Conservation (phyloP, 2,329 filamentous ascomycete species). For the Emmonsiellopsis sp. region DNA sequence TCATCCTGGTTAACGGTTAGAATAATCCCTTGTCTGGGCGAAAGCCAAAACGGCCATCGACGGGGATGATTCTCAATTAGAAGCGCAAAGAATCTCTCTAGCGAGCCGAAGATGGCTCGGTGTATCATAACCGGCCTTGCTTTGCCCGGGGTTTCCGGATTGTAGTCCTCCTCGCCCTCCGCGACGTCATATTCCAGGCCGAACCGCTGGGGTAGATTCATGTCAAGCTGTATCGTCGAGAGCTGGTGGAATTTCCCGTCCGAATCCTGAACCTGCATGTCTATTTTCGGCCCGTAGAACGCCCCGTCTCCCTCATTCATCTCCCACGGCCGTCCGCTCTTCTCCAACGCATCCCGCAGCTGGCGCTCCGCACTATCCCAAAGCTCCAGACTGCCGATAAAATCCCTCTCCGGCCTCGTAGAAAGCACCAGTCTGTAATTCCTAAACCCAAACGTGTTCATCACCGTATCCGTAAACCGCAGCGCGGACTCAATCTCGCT, state of each 20-base stretch:
- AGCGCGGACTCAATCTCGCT: conserved; percentile 65
- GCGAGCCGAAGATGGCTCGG: conserved; percentile 72
- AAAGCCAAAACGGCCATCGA: conserved; percentile 81
- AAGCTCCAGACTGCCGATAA: conserved; percentile 64
- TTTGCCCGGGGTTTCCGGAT: conserved; percentile 41
- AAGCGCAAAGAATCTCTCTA: conserved; percentile 77
- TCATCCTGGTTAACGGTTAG: conserved; percentile 58
- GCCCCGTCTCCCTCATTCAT: conserved; percentile 76
- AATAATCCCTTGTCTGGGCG: conserved; percentile 67
- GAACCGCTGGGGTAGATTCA: conserved; percentile 78
- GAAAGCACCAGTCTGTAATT: conserved; percentile 70
- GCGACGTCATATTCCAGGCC: conserved; percentile 60
- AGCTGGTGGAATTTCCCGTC: conserved; percentile 82
- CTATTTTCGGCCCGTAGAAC: conserved; percentile 89
- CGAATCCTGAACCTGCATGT: conserved; percentile 70
- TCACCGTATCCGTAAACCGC: conserved; percentile 64
- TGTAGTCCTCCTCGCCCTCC: conserved; percentile 33
- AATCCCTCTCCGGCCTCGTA: conserved; percentile 66
- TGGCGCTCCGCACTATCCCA: conserved; percentile 62
- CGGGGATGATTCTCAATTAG: conserved; percentile 76
- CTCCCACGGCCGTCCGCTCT: conserved; percentile 59
- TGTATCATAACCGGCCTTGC: conserved; percentile 74
- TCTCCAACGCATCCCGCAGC: conserved; percentile 53
- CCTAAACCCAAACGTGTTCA: conserved; percentile 60
- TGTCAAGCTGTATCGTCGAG: conserved; percentile 81